Evolutionary conservation across 1,139 yeast species (phyloP).

Genomic region (Yamadazyma oceani): DNA sequence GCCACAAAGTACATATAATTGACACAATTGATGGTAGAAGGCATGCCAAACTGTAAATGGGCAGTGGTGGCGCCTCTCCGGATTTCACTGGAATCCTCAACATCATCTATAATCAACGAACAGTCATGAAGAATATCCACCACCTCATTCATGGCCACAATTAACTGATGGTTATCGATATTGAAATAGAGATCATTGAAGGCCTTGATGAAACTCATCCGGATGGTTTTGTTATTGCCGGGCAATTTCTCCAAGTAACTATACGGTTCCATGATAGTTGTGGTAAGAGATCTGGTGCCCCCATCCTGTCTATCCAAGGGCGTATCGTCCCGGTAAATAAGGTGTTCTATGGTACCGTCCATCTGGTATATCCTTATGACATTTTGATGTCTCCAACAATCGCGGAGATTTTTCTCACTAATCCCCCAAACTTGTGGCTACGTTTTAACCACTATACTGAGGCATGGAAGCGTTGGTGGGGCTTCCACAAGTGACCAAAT

Average conservation of each 20-base stretch:
- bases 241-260: constrained; percentile 30
- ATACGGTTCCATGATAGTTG: constrained; percentile 25
- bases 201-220: constrained; percentile 29
- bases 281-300: constrained; percentile 4
- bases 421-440: constrained; percentile 14
- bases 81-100: constrained; percentile 71
- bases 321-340: constrained; percentile 15
- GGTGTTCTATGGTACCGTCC: constrained; percentile 8
- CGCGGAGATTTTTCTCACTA: too few species aligned
- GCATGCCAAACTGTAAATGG: constrained; percentile 71
- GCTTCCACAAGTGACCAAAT: constrained; percentile 35
- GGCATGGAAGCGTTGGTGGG: constrained; percentile 4
- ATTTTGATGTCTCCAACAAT: too few species aligned
- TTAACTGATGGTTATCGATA: constrained; percentile 20
- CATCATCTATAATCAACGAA: constrained; percentile 65
- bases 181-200: constrained; percentile 33
- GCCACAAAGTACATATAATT: constrained; percentile 82
- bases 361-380: too few species aligned
- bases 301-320: constrained; percentile 13
- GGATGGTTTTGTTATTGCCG: constrained; percentile 33
- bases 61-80: constrained; percentile 81
- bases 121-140: constrained; percentile 32
- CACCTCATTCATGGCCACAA: constrained; percentile 23
- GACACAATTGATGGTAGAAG: constrained; percentile 80
- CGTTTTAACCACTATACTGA: too few species aligned